Base-by-base conservation (phyloP, 202 grass and related monocot species). In the Schoenoplectus tabernaemontani region DNA sequence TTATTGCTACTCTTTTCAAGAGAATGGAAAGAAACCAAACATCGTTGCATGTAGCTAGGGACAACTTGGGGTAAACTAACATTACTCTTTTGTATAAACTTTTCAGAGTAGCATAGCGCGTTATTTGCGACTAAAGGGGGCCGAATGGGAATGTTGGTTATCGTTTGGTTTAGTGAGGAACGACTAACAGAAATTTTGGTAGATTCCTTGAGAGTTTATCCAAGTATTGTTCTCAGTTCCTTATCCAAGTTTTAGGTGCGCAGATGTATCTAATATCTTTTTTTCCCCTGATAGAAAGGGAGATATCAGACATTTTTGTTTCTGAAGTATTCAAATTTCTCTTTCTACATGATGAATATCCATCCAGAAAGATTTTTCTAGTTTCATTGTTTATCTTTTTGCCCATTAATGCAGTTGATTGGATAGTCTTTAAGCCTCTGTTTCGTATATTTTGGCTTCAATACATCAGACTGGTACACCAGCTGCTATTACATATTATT, bases 141-240 rank as follows among this genome's bases (percentile, higher is more conserved):
- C 22, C 26, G 10, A 47, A 71, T 46, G 41, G 36, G 6, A 59
- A 78, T n/a, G 53, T 78, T 78, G 36, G 76, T 39, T 38, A 61
- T 43, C 46, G 46, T 59, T 80, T 61, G 77, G 77, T 80, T 80
- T 63, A 64, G 41, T 80, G 60, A 10, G 77, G 77, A 64, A 64
- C 58, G 58, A 80, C 77, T 80, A 62, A 80, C 39, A 50, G 20
- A 65, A 62, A 46, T 80, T 41, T 50, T 80, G 15, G 22, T 51
- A 32, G 17, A n/a, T n/a, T n/a, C 30, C 41, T 43, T n/a, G n/a
- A n/a, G 59, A 63, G 59, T 80, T 80, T 39, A 64, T 79, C 76
- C 60, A 38, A 26, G 19, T 64, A 44, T 26, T 19, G 32, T 78
- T 37, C 77, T 30, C 64, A 12, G 36, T 62, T 46, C 9, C 8